Evolutionary conservation across 2,329 filamentous ascomycete species (phyloP).

Genomic region (Dendrostoma leiphaemia): DNA sequence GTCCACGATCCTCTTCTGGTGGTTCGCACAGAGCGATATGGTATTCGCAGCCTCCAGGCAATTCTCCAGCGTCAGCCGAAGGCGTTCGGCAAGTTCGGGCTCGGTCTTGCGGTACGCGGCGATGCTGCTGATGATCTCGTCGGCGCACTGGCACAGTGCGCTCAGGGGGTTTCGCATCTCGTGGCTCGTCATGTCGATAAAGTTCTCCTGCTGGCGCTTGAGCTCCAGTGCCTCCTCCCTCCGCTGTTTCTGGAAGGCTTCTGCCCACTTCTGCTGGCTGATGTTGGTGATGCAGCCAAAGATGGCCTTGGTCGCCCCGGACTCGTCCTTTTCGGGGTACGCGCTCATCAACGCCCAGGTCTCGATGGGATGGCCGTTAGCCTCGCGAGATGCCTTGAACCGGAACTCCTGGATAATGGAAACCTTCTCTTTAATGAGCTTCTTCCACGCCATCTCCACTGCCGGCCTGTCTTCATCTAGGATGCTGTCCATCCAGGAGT

Average conservation of each 20-base stretch:
- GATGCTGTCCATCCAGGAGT: conserved; percentile 72
- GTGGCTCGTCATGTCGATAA: conserved; percentile 72
- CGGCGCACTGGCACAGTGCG: conserved; percentile 73
- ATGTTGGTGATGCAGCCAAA: conserved; percentile 85
- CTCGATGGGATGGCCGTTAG: conserved; percentile 58
- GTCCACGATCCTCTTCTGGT: conserved; percentile 77
- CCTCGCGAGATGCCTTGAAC: conserved; percentile 67
- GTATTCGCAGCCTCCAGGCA: conserved; percentile 77
- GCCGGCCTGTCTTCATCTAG: conserved; percentile 61
- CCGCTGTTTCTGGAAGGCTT: conserved; percentile 73
- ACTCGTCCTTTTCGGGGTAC: conserved; percentile 66
- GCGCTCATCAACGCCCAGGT: conserved; percentile 78
- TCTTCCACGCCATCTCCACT: conserved; percentile 57
- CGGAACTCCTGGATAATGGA: conserved; percentile 71
- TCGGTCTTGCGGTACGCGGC: conserved; percentile 33
- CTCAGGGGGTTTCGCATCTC: conserved; percentile 76
- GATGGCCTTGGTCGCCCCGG: conserved; percentile 67
- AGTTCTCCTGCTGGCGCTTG: conserved; percentile 70
- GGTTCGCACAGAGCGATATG: conserved; percentile 75
- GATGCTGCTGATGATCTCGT: conserved; percentile 62
- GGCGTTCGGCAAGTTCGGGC: conserved; percentile 32
- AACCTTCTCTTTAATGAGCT: conserved; percentile 58
- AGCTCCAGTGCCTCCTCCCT: conserved; percentile 79
- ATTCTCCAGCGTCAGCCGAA: conserved; percentile 49
- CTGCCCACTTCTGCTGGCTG: conserved; percentile 80